These are phyloP conservation scores for Chalaropsis thielavioides DNA, from an alignment of 2,329 filamentous ascomycete species.

Conservation along the genomic window DNA sequence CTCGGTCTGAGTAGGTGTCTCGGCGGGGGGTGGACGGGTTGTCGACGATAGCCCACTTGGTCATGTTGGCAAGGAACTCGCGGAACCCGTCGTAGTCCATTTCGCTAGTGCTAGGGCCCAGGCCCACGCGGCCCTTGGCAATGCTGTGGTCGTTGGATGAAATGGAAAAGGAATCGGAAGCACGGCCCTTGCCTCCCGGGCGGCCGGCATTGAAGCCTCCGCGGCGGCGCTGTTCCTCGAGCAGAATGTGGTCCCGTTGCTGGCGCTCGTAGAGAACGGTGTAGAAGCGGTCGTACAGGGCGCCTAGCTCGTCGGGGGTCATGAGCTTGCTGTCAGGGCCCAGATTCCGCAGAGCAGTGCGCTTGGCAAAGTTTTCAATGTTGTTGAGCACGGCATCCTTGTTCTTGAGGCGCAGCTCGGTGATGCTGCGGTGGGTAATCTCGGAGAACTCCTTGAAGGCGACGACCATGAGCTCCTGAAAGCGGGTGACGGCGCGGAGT, in stretches of 20 bases:
- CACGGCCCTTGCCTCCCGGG: slow-evolving; percentile 23
- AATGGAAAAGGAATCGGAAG: slow-evolving; percentile 23
- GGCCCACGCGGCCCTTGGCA: slow-evolving; percentile 73
- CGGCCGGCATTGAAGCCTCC: slow-evolving; percentile 28
- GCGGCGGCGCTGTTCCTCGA: slow-evolving; percentile 56
- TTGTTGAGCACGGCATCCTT: slow-evolving; percentile 89
- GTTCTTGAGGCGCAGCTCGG: slow-evolving; percentile 77
- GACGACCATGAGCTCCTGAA: slow-evolving; percentile 97
- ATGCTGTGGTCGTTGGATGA: slow-evolving; percentile 28
- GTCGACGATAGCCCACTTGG: slow-evolving; percentile 88
- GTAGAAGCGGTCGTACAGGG: slow-evolving; percentile 90
- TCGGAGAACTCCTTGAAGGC: slow-evolving; percentile 96
- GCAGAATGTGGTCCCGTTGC: slow-evolving; percentile 61
- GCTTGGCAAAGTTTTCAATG: slow-evolving; percentile 93
- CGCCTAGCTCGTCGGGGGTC: slow-evolving; percentile 69
- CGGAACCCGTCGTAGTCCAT: slow-evolving; percentile 98
- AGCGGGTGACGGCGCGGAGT: slow-evolving; percentile 80
- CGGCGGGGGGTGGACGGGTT: slow-evolving; percentile 48
- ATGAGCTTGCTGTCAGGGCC: slow-evolving; percentile 91
- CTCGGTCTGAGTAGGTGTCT: slow-evolving; percentile 34
- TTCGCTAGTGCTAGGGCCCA: slow-evolving; percentile 75
- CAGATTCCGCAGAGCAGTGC: slow-evolving; percentile 88
- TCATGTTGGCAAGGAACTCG: slow-evolving; percentile 78
- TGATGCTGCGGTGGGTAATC: slow-evolving; percentile 86
- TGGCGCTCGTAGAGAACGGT: slow-evolving; percentile 81